phyloP scores from a whole-genome alignment of 2,329 filamentous ascomycete genomes.

The Scedosporium dehoogii region DNA sequence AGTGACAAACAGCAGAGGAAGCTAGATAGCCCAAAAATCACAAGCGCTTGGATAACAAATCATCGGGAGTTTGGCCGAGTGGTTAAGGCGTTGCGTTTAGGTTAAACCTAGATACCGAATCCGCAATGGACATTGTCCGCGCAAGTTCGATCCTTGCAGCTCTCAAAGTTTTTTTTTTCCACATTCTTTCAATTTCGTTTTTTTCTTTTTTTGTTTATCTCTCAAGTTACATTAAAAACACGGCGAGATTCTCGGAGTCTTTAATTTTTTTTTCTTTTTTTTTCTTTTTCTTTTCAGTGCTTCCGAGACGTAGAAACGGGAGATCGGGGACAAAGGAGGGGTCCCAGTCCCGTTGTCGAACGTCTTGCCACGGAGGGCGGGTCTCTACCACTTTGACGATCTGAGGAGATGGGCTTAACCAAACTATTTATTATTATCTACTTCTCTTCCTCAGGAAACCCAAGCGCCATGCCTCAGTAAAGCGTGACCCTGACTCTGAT shows the following conservation, averaged over 20 bases:
- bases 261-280: too few species aligned
- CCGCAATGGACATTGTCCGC: conserved; percentile 33
- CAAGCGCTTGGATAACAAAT: background rate
- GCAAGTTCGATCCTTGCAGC: conserved; percentile 43
- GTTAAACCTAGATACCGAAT: conserved; percentile 20
- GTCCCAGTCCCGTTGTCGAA: too few species aligned
- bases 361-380: too few species aligned
- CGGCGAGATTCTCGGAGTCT: background rate
- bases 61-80: conserved; percentile 38
- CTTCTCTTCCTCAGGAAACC: too few species aligned
- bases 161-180: conserved; percentile 22
- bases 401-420: too few species aligned
- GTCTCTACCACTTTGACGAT: too few species aligned
- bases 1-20: background rate
- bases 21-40: background rate
- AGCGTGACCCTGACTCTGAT: too few species aligned
- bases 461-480: too few species aligned
- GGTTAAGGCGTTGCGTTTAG: conserved; percentile 49
- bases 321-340: too few species aligned
- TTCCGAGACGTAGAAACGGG: too few species aligned
- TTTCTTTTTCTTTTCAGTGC: too few species aligned
- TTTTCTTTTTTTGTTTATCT: conserved; percentile 8
- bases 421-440: too few species aligned
- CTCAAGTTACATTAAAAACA: background rate
- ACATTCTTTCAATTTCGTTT: conserved; percentile 9